Conservation (phyloP, 2,329 filamentous ascomycete species). For the Fusarium beomiforme region DNA sequence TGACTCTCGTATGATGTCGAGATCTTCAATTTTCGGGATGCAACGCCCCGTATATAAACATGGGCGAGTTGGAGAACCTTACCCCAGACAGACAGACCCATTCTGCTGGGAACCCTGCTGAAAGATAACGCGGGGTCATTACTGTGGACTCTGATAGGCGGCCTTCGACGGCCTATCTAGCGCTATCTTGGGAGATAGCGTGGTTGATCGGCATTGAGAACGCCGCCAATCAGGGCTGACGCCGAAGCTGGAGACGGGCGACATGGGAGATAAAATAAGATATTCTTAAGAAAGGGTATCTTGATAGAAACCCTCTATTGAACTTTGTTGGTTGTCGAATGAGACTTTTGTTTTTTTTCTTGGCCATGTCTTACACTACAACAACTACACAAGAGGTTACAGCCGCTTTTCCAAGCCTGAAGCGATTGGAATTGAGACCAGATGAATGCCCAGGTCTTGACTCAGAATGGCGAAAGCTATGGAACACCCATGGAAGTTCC, state of each 20-base stretch:
- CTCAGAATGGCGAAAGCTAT: not conserved
- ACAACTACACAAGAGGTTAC: not conserved
- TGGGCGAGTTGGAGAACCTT: not conserved
- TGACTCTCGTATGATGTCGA: not conserved
- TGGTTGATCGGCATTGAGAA: not conserved
- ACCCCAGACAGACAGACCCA: not conserved
- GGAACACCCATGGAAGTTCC: not conserved
- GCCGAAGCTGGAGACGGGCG: not conserved
- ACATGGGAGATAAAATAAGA: not conserved
- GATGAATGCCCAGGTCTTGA: not conserved
- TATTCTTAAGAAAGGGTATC: not conserved
- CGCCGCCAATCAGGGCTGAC: not conserved
- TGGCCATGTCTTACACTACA: not conserved
- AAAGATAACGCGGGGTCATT: conserved; percentile 5
- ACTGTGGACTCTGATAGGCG: not conserved
- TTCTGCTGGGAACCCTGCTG: not conserved
- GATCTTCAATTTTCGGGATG: not conserved
- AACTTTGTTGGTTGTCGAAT: accelerated
- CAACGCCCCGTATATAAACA: not conserved
- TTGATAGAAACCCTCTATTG: not conserved
- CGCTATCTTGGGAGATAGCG: not conserved
- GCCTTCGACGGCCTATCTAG: not conserved
- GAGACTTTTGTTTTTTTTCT: not conserved
- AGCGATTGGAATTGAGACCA: not conserved
- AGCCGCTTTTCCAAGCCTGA: not conserved